Evolutionary conservation across 1,284 basidiomycete genomes (phyloP), one percentile per base, ranked within the genome.

Genomic region (Amylostereum areolatum): DNA sequence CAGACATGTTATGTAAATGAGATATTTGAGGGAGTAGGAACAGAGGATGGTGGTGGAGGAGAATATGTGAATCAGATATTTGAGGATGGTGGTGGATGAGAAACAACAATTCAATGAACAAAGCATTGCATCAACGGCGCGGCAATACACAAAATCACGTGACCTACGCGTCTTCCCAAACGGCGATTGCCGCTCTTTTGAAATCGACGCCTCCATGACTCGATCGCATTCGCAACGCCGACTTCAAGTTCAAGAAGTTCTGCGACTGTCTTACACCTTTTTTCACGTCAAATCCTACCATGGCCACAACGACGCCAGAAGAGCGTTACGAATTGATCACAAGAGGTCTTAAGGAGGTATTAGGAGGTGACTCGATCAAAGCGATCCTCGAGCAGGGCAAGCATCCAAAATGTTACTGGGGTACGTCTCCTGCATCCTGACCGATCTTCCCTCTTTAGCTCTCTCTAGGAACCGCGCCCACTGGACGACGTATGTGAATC

Each of bases 271-370:
- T 18, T 18, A 18, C 18, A 18, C 18, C 18, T 18, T 18, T 18
- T 18, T 18, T 18, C 18, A 18, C 18, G 18, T 18, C 18, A 18
- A 18, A 18, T 18, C 18, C 18, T 18, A 18, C 18, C 18, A 18
- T 18, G 18, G 18, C 18, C 18, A 18, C 18, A 18, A 18, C 50
- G 29, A 44, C 59, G 11, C 58, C 72, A 0, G 80, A 87, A 48
- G 81, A 84, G 57, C 85, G 85, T 59, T 97, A 81, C 73, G 78
- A 88, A 44, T 72, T 97, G 49, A 97, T 99, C 58, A 95, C 90
- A 0, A 74, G 95, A 47, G 74, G 88, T 59, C 68, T 99, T 37
- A 83, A 91, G 57, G 97, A 99, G 67, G 86, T 92, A 1, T 82
- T 99, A 5, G 90, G 93, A 39, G 87, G 76, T 6, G 94, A 97